Evolutionary conservation across 345 rosid genomes (phyloP).

Genomic region (Nasturtium officinale): DNA sequence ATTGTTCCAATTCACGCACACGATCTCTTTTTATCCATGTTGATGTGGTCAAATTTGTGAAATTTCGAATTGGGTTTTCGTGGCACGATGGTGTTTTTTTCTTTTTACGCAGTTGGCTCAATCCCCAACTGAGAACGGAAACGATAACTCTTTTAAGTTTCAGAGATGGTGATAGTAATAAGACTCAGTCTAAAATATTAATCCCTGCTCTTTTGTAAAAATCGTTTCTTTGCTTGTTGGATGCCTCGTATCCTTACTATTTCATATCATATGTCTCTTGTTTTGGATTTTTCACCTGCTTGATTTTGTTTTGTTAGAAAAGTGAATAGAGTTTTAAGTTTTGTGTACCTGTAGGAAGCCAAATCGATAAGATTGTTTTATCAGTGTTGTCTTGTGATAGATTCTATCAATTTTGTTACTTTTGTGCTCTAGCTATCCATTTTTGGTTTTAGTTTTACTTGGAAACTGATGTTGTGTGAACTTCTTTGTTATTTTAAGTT

Average conservation of each 20-base stretch:
- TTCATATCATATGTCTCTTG: not conserved
- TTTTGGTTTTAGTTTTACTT: not conserved
- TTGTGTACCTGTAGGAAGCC: not conserved
- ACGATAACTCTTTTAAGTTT: slow-evolving; percentile 8
- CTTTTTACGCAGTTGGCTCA: not conserved
- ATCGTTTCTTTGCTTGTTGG: slow-evolving; percentile 1
- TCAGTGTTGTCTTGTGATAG: not conserved
- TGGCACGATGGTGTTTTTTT: not conserved
- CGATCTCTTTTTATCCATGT: not conserved
- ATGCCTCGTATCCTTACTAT: not conserved
- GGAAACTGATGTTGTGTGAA: slow-evolving; percentile 7
- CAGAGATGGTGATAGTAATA: not conserved
- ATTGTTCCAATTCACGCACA: not conserved
- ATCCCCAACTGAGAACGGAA: not conserved
- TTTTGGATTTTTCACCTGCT: not conserved
- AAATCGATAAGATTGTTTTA: slow-evolving; percentile 1
- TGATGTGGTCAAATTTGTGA: slow-evolving; percentile 13
- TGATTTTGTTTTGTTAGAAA: not conserved
- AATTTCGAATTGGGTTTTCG: slow-evolving; percentile 16
- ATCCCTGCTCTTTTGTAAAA: not conserved
- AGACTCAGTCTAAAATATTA: not conserved
- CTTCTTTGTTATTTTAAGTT: not conserved
- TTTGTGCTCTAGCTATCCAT: no score
- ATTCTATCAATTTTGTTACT: slow-evolving; percentile 4
- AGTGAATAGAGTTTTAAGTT: not conserved